Base-by-base conservation (phyloP, 352 stramenopile species). In the Globisporangium paddicum region DNA sequence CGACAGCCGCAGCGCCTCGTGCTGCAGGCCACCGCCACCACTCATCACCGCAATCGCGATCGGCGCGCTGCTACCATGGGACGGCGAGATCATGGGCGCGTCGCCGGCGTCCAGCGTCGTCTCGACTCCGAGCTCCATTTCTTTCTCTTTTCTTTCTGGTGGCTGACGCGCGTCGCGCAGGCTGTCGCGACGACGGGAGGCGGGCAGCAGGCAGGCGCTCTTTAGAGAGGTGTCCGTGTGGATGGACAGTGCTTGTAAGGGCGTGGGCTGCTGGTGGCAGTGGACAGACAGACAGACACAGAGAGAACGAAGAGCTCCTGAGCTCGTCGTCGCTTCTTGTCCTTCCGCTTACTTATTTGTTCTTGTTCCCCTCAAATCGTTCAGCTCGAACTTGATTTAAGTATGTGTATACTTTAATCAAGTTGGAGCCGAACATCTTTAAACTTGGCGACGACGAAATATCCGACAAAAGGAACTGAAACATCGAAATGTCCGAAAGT, bases 1-100 rank as follows among this genome's bases (percentile, higher is more conserved):
- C 42, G 83, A 89, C 63, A 93, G 71, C 26, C 82, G 82, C 30
- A 91, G 68, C 45, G 75, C 72, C 35, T 88, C 77, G 23, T 68
- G 53, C 18, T 60, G 40, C 38, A 42, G 42, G 5, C 23, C 44
- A 23, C 28, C 6, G 28, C 28, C 28, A 32, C 28, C 28, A n/a
- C 37, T 16, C 18, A 16, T 42, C 37, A 16, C 4, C 10, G 13
- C 14, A 42, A 18, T 14, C 18, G 35, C 13, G 2, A 0, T 3
- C n/a, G 14, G 3, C 9, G 38, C 41, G 8, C 38, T 58, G 34
- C 38, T 58, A 26, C 66, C 76, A 48, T 71, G 77, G 25, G 63
- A 82, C 34, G 77, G 77, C 52, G 80, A 87, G 55, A 68, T 60
- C 80, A 90, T 90, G 18, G 76, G 64, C 44, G 78, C 59, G 65